These are phyloP conservation scores for Acacia acuminata DNA, from an alignment of 306 rosid genomes.

Conservation along the genomic window DNA sequence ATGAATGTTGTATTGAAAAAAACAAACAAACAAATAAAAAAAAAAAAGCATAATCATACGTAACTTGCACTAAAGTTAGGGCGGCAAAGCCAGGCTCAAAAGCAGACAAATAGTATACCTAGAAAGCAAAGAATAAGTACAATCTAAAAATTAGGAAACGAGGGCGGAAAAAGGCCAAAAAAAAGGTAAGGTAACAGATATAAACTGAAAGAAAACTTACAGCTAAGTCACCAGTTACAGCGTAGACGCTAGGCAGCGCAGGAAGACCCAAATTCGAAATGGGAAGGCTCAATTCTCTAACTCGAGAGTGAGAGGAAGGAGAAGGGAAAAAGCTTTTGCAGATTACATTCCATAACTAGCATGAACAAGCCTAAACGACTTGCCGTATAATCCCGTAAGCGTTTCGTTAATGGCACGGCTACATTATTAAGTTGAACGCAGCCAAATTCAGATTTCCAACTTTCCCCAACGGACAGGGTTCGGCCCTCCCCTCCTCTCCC, in stretches of 20 bases:
- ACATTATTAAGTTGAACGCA: background rate
- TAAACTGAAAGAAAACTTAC: conserved; percentile 35
- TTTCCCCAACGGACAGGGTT: background rate
- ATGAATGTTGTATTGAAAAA: background rate
- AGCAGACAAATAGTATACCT: conserved; percentile 19
- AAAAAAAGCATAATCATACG: background rate
- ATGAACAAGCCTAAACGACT: conserved; percentile 6
- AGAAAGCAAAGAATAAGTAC: conserved; percentile 13
- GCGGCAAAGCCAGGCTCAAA: background rate
- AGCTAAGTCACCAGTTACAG: background rate
- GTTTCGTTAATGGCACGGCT: background rate
- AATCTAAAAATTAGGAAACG: conserved; percentile 14
- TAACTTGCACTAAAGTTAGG: conserved; percentile 27
- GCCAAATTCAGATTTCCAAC: background rate
- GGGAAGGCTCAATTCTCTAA: background rate
- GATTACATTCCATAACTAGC: background rate
- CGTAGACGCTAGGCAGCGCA: too few relatives aligned
- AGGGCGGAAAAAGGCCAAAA: background rate
- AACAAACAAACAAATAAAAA: background rate
- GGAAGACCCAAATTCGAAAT: conserved; percentile 21
- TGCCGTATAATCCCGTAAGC: background rate
- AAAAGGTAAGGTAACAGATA: background rate
- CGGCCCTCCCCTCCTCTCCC: background rate
- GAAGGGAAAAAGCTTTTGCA: background rate
- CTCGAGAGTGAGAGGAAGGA: background rate